These are phyloP conservation scores for Chlorella sp. DNA, from an alignment of 139 green algal genomes.

Conservation along the genomic window DNA sequence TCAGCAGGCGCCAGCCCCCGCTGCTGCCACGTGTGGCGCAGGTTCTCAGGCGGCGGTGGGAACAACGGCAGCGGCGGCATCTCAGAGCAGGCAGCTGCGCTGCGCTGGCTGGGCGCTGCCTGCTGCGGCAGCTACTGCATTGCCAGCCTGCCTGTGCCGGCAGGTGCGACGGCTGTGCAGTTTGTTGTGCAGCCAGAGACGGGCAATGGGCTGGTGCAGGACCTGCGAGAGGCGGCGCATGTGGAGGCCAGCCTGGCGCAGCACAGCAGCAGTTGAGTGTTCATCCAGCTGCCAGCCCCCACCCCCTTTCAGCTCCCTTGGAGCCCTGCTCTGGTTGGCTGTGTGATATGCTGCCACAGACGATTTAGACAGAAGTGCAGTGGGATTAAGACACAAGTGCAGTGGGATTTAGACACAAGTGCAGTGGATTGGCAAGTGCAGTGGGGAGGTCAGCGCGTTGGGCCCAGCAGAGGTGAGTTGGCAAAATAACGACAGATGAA, in stretches of 20 bases:
- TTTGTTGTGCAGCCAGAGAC: conserved; percentile 19
- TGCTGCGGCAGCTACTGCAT: background rate
- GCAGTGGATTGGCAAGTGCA: too few species aligned
- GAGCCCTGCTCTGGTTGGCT: too few species aligned
- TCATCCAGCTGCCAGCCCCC: too few species aligned
- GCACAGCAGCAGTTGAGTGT: background rate
- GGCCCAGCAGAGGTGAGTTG: too few species aligned
- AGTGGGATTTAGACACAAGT: too few species aligned
- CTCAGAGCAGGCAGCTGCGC: background rate
- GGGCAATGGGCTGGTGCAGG: conserved; percentile 1
- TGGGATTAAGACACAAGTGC: too few species aligned
- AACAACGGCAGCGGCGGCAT: background rate
- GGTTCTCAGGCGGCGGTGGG: background rate
- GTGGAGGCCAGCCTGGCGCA: background rate
- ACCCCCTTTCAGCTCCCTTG: too few species aligned
- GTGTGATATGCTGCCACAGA: too few species aligned
- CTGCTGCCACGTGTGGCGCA: conserved; percentile 14
- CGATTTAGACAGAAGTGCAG: too few species aligned
- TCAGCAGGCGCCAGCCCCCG: background rate
- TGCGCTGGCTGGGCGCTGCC: background rate
- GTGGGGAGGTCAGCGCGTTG: too few species aligned
- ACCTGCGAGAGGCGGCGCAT: background rate
- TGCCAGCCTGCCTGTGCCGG: background rate
- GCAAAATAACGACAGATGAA: too few species aligned
- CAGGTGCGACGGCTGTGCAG: background rate